These are phyloP conservation scores for Grammothele lineata DNA, from an alignment of 768 basidiomycete species.

Conservation along the genomic window DNA sequence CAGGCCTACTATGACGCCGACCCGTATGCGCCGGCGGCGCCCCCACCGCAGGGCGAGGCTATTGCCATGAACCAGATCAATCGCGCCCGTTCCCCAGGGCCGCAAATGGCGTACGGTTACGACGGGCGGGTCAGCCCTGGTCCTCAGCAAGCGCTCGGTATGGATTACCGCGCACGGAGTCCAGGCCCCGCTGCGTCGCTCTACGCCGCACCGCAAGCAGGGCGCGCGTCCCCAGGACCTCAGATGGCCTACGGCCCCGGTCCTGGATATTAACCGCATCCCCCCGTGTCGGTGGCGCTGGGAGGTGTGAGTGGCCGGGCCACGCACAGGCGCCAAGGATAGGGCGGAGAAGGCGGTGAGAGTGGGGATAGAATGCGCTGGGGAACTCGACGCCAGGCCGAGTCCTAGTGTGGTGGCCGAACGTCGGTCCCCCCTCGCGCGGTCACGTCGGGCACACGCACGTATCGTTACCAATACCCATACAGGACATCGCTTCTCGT, in stretches of 20 bases:
- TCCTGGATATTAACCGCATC: slow-evolving; percentile 7
- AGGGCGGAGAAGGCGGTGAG: not conserved
- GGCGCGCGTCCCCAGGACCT: slow-evolving; percentile 43
- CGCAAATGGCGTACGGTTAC: slow-evolving; percentile 13
- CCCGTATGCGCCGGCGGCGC: slow-evolving; percentile 70
- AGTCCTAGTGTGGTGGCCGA: slow-evolving; percentile 4
- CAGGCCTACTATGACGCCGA: slow-evolving; percentile 56
- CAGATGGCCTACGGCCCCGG: slow-evolving; percentile 38
- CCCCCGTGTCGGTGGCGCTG: not conserved
- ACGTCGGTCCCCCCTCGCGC: too few species aligned
- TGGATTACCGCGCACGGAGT: slow-evolving; percentile 13
- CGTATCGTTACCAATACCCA: not conserved
- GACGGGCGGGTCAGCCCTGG: slow-evolving; percentile 14
- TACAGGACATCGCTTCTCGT: slow-evolving; percentile 1
- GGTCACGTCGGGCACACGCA: not conserved
- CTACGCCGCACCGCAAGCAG: not conserved
- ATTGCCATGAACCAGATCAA: slow-evolving; percentile 72
- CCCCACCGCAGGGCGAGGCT: slow-evolving; percentile 59
- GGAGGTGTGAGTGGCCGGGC: slow-evolving; percentile 18
- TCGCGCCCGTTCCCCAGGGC: slow-evolving; percentile 23
- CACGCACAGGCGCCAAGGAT: slow-evolving; percentile 7
- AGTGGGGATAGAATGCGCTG: slow-evolving; percentile 1
- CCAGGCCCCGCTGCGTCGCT: slow-evolving; percentile 12
- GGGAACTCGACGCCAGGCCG: not conserved
- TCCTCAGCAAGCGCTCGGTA: slow-evolving; percentile 8